phyloP scores from a whole-genome alignment of 306 rosid species.

The Medicago ruthenica region DNA sequence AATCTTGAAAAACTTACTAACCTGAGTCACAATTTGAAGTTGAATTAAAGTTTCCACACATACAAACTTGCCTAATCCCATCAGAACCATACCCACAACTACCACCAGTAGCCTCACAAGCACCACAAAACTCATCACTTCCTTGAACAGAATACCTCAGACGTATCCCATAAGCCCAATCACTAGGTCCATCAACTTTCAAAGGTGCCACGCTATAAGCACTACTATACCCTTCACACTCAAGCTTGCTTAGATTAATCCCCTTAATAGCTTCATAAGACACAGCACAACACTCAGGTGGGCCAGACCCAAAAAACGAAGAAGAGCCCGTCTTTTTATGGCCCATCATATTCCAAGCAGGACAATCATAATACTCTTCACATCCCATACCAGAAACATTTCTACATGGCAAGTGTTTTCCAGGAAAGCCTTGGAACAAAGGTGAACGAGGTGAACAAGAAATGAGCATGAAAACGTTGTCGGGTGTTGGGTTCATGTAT shows the following conservation, averaged over 20 bases:
- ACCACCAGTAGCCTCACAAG: conserved; percentile 92
- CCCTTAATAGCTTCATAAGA: conserved; percentile 77
- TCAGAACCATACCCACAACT: conserved; percentile 82
- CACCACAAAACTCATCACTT: conserved; percentile 73
- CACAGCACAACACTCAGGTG: conserved; percentile 85
- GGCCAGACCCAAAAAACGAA: conserved; percentile 64
- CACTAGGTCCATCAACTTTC: conserved; percentile 71
- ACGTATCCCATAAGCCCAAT: conserved; percentile 90
- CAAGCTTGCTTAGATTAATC: conserved; percentile 72
- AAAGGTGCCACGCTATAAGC: conserved; percentile 89
- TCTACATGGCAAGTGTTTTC: conserved; percentile 83
- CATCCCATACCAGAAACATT: conserved; percentile 95
- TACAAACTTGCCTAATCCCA: conserved; percentile 73
- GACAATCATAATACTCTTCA: conserved; percentile 84
- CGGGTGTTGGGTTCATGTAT: conserved; percentile 73
- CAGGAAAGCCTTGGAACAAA: conserved; percentile 90
- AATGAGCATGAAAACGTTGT: conserved; percentile 89
- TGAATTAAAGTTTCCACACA: conserved; percentile 78
- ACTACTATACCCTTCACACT: conserved; percentile 92
- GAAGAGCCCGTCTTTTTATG: conserved; percentile 51
- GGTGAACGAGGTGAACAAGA: conserved; percentile 91
- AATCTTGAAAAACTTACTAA: conserved; percentile 17
- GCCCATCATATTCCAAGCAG: conserved; percentile 84
- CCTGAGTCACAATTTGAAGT: conserved; percentile 91
- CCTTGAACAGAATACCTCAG: conserved; percentile 84